Evolutionary conservation across 768 basidiomycete genomes (phyloP).

Genomic region (Phallus indusiatus): DNA sequence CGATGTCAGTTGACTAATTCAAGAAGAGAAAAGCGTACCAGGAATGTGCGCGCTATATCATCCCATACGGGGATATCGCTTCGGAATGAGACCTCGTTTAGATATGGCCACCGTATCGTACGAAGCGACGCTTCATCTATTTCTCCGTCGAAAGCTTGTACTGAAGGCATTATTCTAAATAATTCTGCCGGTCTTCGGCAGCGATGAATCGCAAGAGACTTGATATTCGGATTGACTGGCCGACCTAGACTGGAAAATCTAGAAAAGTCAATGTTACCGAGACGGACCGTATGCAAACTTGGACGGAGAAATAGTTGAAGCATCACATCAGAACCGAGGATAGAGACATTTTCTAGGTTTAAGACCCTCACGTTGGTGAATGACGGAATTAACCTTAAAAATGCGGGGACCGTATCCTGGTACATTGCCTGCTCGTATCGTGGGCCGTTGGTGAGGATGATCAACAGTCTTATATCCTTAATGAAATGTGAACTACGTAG

Average conservation of each 20-base stretch:
- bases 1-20: background rate
- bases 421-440: background rate
- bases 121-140: background rate
- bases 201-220: background rate
- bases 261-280: background rate
- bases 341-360: background rate
- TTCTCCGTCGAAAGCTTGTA: constrained; percentile 3
- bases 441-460: background rate
- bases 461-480: background rate
- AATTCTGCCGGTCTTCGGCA: background rate
- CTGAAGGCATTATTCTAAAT: background rate
- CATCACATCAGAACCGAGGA: background rate
- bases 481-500: background rate
- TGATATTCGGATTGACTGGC: background rate
- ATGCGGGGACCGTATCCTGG: background rate
- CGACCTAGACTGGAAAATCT: background rate
- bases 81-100: constrained; percentile 1
- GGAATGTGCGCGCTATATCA: background rate
- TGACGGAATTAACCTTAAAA: background rate
- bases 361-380: background rate
- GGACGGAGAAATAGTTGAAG: background rate
- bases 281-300: background rate
- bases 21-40: background rate
- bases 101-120: background rate
- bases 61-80: background rate